phyloP scores from a whole-genome alignment of 345 rosid genomes.

The Syzygium jambos region DNA sequence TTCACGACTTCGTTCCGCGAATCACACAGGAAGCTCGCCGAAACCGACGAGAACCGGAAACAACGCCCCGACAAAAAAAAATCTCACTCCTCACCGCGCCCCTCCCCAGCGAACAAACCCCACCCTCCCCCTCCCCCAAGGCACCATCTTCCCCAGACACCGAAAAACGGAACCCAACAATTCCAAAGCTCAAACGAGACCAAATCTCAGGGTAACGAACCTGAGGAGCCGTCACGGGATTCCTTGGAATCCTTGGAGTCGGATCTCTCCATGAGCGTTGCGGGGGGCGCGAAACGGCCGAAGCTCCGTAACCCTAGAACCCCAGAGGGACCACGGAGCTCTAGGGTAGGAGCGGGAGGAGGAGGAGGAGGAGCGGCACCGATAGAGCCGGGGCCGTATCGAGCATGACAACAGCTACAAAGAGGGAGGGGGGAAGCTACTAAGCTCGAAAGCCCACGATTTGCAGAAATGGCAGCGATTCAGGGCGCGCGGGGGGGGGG shows the following conservation, averaged over 20 bases:
- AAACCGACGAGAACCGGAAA: neutral
- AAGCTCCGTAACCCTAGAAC: conserved; percentile 12
- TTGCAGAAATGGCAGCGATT: neutral
- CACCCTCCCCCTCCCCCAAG: neutral
- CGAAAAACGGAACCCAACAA: neutral
- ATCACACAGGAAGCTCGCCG: neutral
- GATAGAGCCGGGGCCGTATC: neutral
- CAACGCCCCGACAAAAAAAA: neutral
- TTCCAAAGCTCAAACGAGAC: neutral
- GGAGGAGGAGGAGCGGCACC: neutral
- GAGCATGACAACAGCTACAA: neutral
- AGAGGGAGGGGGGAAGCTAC: neutral
- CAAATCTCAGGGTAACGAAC: conserved; percentile 7
- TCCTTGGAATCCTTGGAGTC: conserved; percentile 28
- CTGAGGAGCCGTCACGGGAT: conserved; percentile 39
- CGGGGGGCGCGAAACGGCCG: neutral
- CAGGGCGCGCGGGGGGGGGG: neutral
- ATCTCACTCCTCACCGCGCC: neutral
- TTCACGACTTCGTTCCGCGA: neutral
- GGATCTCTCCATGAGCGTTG: conserved; percentile 52
- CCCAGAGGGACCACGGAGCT: neutral
- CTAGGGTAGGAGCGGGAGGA: neutral
- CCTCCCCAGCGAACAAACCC: neutral
- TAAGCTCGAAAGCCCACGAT: neutral
- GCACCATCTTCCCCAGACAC: neutral